A percentile compares a stretch with the other conserved stretches of the same genome.
These are phyloP conservation scores for Aspergillus udagawae DNA, from an alignment of 2,329 filamentous ascomycete genomes.

Conservation along the genomic window DNA sequence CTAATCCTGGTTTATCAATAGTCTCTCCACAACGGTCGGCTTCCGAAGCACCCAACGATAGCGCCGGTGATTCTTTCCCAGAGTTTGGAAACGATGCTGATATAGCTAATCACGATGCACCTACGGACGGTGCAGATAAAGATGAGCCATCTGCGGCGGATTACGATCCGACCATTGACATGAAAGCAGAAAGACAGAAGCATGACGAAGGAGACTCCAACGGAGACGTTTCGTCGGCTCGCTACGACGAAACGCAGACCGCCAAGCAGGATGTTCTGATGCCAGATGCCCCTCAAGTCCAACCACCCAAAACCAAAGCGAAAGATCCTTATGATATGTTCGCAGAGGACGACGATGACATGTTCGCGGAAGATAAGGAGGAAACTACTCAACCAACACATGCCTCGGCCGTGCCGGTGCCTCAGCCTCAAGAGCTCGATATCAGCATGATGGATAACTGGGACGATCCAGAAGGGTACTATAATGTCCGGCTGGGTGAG, in stretches of 20 bases:
- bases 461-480: constrained; percentile 94
- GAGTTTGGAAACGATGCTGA: constrained; percentile 64
- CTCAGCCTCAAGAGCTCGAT: constrained; percentile 56
- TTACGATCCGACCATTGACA: constrained; percentile 84
- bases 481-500: constrained; percentile 90
- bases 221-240: constrained; percentile 50
- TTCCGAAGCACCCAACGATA: constrained; percentile 46
- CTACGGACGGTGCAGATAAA: constrained; percentile 46
- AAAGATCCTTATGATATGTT: constrained; percentile 62
- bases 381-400: constrained; percentile 49
- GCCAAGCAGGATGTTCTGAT: constrained; percentile 51
- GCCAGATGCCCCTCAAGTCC: constrained; percentile 36
- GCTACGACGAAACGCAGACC: constrained; percentile 57
- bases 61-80: constrained; percentile 53
- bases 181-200: constrained; percentile 74
- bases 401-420: constrained; percentile 47
- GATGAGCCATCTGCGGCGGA: constrained; percentile 88
- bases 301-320: constrained; percentile 38
- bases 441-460: constrained; percentile 83
- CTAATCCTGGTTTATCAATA: constrained; percentile 8
- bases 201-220: constrained; percentile 62
- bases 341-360: constrained; percentile 68
- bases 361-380: constrained; percentile 75
- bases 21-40: constrained; percentile 41
- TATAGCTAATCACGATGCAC: constrained; percentile 54